A percentile compares a stretch with the other conserved stretches of the same genome.
phyloP scores from a whole-genome alignment of 371 early-diverging fungal genomes.

The Sporodiniella umbellata region DNA sequence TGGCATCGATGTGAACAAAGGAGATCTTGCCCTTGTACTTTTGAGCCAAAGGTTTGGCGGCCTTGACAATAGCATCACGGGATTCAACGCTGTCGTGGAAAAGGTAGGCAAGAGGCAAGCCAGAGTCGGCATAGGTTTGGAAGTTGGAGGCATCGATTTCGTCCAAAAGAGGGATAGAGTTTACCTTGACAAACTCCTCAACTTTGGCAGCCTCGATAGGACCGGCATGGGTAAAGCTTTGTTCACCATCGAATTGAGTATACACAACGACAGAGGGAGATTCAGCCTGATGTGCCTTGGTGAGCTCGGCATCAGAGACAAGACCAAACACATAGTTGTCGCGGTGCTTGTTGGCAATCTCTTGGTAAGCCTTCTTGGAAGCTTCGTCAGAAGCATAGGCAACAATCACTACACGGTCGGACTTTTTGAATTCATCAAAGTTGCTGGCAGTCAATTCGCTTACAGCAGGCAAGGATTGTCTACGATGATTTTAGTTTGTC shows the following conservation, averaged over 20 bases:
- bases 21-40: slow-evolving; percentile 81
- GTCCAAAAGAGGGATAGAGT: slow-evolving; percentile 84
- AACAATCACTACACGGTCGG: slow-evolving; percentile 86
- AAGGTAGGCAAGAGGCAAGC: slow-evolving; percentile 84
- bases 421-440: slow-evolving; percentile 69
- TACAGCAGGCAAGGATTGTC: slow-evolving; percentile 78
- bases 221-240: slow-evolving; percentile 54
- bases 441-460: slow-evolving; percentile 59
- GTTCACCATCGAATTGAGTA: slow-evolving; percentile 90
- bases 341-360: slow-evolving; percentile 72
- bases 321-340: slow-evolving; percentile 86
- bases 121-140: slow-evolving; percentile 73
- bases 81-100: slow-evolving; percentile 73
- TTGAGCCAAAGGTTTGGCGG: slow-evolving; percentile 75
- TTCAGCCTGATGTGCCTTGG: slow-evolving; percentile 41
- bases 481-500: slow-evolving; percentile 14
- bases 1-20: slow-evolving; percentile 87
- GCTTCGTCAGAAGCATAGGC: slow-evolving; percentile 72
- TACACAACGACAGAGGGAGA: slow-evolving; percentile 74
- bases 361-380: slow-evolving; percentile 52
- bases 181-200: slow-evolving; percentile 64
- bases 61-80: slow-evolving; percentile 46
- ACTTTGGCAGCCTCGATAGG: slow-evolving; percentile 52
- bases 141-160: slow-evolving; percentile 90
- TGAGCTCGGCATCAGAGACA: slow-evolving; percentile 54